Evolutionary conservation across 257 asterid species (phyloP).

Genomic region (Solanum paucissectum): DNA sequence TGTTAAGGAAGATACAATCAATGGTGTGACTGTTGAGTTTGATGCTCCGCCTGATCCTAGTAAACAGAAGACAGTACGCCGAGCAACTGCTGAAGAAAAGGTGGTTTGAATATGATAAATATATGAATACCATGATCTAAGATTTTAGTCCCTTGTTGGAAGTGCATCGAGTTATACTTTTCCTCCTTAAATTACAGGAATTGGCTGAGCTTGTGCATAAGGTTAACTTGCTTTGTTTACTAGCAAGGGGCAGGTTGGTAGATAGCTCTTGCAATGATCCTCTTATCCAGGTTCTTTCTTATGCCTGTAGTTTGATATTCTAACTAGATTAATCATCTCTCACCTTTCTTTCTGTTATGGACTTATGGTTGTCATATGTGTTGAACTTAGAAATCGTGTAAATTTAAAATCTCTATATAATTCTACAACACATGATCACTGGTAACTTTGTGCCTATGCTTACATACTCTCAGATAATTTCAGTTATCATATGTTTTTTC

Average conservation of each 20-base stretch:
- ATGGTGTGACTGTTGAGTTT: slow-evolving; percentile 72
- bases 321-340: neutral
- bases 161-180: neutral
- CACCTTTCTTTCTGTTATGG: neutral
- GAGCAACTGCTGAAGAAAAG: slow-evolving; percentile 91
- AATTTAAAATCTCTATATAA: neutral
- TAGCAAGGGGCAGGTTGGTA: slow-evolving; percentile 83
- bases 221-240: slow-evolving; percentile 83
- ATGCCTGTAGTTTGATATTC: neutral
- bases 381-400: neutral
- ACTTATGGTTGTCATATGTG: neutral
- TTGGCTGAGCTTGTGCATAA: slow-evolving; percentile 79
- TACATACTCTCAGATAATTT: neutral
- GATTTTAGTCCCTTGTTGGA: neutral
- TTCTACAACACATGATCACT: neutral
- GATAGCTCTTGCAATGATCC: slow-evolving; percentile 80
- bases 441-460: neutral
- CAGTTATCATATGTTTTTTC: neutral
- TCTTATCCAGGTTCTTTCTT: slow-evolving; percentile 66
- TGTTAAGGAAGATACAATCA: slow-evolving; percentile 22
- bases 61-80: slow-evolving; percentile 47
- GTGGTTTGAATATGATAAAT: slow-evolving; percentile 18
- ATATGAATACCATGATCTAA: neutral
- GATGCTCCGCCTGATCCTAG: slow-evolving; percentile 47
- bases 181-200: slow-evolving; percentile 40